Evolutionary conservation across 345 rosid species (phyloP).

Genomic region (Salix suchowensis): DNA sequence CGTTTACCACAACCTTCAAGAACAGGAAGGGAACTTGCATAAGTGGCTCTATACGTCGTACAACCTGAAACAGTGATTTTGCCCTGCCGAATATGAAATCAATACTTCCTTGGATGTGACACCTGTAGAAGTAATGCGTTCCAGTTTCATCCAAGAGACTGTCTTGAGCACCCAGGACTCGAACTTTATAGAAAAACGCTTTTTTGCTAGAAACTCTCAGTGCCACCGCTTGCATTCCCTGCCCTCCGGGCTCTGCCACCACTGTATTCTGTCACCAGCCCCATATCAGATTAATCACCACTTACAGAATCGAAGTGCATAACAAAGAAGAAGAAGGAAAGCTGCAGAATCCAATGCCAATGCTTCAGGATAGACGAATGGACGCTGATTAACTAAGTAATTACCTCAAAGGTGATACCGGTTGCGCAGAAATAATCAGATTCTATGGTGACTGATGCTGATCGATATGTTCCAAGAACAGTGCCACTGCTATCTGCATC

Average conservation of each 20-base stretch:
- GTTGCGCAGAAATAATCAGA: slow-evolving; percentile 80
- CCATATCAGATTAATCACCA: background rate
- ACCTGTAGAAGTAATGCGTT: slow-evolving; percentile 67
- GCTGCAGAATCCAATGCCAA: background rate
- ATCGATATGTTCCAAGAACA: slow-evolving; percentile 61
- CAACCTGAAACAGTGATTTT: slow-evolving; percentile 69
- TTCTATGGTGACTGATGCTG: slow-evolving; percentile 67
- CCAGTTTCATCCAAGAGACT: slow-evolving; percentile 80
- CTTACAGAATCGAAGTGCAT: no score
- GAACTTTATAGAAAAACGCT: slow-evolving; percentile 70
- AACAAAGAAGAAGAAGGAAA: background rate
- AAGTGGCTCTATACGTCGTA: background rate
- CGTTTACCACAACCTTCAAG: background rate
- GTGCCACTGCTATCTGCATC: slow-evolving; percentile 44
- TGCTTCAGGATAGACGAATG: background rate
- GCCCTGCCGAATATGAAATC: slow-evolving; percentile 87
- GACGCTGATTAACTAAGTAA: no score
- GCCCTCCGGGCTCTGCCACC: slow-evolving; percentile 54
- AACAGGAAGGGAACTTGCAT: background rate
- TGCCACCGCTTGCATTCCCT: slow-evolving; percentile 85
- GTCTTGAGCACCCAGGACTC: slow-evolving; percentile 80
- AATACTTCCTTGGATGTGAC: slow-evolving; percentile 64
- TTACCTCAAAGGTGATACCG: slow-evolving; percentile 78
- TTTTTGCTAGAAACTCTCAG: slow-evolving; percentile 62
- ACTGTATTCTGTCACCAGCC: slow-evolving; percentile 61